Base-by-base conservation (phyloP, 2,329 filamentous ascomycete genomes). In the Phialophora expanda region DNA sequence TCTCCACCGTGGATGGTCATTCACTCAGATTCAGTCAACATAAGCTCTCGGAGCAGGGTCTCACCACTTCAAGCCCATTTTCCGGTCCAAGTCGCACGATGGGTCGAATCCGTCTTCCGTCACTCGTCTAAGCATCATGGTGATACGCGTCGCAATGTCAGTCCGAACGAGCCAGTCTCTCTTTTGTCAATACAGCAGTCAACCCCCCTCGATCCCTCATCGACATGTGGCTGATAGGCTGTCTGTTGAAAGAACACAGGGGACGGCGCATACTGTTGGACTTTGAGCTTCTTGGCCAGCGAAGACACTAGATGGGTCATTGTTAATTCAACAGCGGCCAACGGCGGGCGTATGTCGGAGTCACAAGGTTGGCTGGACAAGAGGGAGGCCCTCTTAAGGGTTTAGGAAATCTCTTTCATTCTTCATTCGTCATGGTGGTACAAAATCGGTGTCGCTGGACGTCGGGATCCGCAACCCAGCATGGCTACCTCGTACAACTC, bases 401-500 rank as follows among this genome's bases (percentile, higher is more conserved):
- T 53, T n/a, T 4, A 12, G 20, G 6, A 24, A 51, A 14, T 51
- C 48, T 14, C 14, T 26, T 51, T 51, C 48, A 26, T 12, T 24
- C 48, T 51, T 51, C 48, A 26, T 12, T 24, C 48, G 48, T 51
- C 24, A 51, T 26, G 3, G 26, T 26, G n/a, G 48, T 51, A 51
- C 48, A 22, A 44, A 22, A 7, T 26, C 48, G 20, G 20, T 8
- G 38, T 51, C 48, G 48, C 22, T 22, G 48, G 30, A 30, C 44
- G 44, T 30, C 14, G 14, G 5, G 24, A 11, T 24, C 26, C 14
- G 44, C 4, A 50, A 34, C 24, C 28, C n/a, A 54, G 62, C 8
- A 63, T 61, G 22, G 58, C 20, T 17, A n/a, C n/a, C n/a, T n/a
- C n/a, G n/a, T n/a, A 14, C 38, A 50, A 50, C n/a, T 20, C 17